Conservation (phyloP, 2,329 filamentous ascomycete species). For the Tolypocladium album region DNA sequence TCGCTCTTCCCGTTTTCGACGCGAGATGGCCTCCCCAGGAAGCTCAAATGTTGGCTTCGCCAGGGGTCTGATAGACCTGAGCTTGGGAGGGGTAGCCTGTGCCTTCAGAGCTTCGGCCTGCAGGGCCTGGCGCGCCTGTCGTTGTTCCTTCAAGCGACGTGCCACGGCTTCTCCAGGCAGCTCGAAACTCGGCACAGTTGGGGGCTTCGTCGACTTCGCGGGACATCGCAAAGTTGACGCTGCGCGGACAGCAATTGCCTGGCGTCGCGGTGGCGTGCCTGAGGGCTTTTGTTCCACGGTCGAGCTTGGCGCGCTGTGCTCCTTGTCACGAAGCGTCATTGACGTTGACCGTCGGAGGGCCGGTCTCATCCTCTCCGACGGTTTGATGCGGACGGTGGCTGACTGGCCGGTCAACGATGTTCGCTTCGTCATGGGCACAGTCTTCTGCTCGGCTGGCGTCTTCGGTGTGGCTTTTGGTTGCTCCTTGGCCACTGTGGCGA, state of each 20-base stretch:
- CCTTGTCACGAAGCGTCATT: slow-evolving; percentile 22
- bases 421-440: slow-evolving; percentile 8
- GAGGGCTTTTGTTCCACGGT: slow-evolving; percentile 6
- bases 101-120: slow-evolving; percentile 22
- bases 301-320: slow-evolving; percentile 6
- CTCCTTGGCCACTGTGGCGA: slow-evolving; percentile 13
- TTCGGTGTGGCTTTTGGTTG: slow-evolving; percentile 7
- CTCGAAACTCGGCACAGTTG: slow-evolving; percentile 47
- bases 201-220: slow-evolving; percentile 41
- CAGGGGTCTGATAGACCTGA: slow-evolving; percentile 39
- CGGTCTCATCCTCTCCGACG: slow-evolving; percentile 23
- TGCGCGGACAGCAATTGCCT: slow-evolving; percentile 7
- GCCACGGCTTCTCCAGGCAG: slow-evolving; percentile 53
- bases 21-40: slow-evolving; percentile 50
- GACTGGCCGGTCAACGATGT: not conserved
- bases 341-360: slow-evolving; percentile 31
- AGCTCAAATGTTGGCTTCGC: slow-evolving; percentile 50
- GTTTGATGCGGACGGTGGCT: slow-evolving; percentile 30
- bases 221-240: slow-evolving; percentile 26
- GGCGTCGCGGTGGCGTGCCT: slow-evolving; percentile 8
- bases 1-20: slow-evolving; percentile 43
- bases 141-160: slow-evolving; percentile 45
- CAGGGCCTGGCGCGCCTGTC: slow-evolving; percentile 39
- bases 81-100: slow-evolving; percentile 28
- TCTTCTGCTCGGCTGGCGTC: slow-evolving; percentile 7